Conservation (phyloP, 2,329 filamentous ascomycete species). For the Phaeophleospora eucalypticola region DNA sequence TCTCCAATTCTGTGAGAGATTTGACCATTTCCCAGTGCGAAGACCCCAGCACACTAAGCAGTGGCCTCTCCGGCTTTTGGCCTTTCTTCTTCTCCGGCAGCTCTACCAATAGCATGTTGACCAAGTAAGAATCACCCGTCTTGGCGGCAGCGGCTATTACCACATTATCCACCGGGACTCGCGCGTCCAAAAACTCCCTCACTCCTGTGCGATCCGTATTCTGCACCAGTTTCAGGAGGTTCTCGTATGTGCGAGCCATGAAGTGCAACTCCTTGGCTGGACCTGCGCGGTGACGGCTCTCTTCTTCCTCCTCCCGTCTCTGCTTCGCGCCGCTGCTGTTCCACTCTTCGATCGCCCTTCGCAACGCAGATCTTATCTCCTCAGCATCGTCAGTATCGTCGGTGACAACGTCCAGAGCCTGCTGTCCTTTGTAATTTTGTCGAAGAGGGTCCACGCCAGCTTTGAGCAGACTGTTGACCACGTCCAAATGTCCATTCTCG, state of each 20-base stretch:
- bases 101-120: slow-evolving; percentile 63
- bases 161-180: slow-evolving; percentile 61
- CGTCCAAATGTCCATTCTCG: slow-evolving; percentile 87
- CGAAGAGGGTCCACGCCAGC: slow-evolving; percentile 89
- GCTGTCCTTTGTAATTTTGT: slow-evolving; percentile 86
- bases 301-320: slow-evolving; percentile 51
- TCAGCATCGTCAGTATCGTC: slow-evolving; percentile 80
- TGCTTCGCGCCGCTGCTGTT: slow-evolving; percentile 40
- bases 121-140: slow-evolving; percentile 83
- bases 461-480: slow-evolving; percentile 77
- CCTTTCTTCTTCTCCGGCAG: slow-evolving; percentile 56
- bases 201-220: slow-evolving; percentile 48
- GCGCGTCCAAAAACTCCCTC: slow-evolving; percentile 44
- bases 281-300: slow-evolving; percentile 36
- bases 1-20: slow-evolving; percentile 35
- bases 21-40: slow-evolving; percentile 80
- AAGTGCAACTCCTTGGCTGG: slow-evolving; percentile 43
- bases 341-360: slow-evolving; percentile 44
- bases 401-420: slow-evolving; percentile 75
- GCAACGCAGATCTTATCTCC: slow-evolving; percentile 52
- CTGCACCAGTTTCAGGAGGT: slow-evolving; percentile 45
- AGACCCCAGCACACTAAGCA: slow-evolving; percentile 89
- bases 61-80: slow-evolving; percentile 78
- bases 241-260: slow-evolving; percentile 48
- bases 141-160: slow-evolving; percentile 87